phyloP scores from a whole-genome alignment of 306 rosid genomes.

The Medicago truncatula region MtrunA17r5.0-ANR NC_053042.1:56101001-56101500 shows the following conservation, averaged over 20 bases:
- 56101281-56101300: constrained; percentile 88
- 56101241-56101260: constrained; percentile 55
- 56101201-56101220: constrained; percentile 51
- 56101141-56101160: constrained; percentile 58
- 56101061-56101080: constrained; percentile 41
- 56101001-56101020: constrained; percentile 55
- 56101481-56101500: constrained; percentile 42
- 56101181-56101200: constrained; percentile 57
- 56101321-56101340: constrained; percentile 87
- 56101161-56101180: constrained; percentile 56
- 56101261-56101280: constrained; percentile 94
- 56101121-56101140: constrained; percentile 62
- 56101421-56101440: constrained; percentile 63
- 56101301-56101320: constrained; percentile 65
- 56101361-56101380: constrained; percentile 53
- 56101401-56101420: constrained; percentile 64
- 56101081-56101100: constrained; percentile 39
- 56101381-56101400: constrained; percentile 39
- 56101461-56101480: constrained; percentile 72
- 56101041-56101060: constrained; percentile 53
- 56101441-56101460: constrained; percentile 88
- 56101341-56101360: constrained; percentile 77
- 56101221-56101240: constrained; percentile 66
- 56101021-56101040: constrained; percentile 56
- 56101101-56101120: constrained; percentile 45